Evolutionary conservation across 352 stramenopile genomes (phyloP).

Genomic region (Pythium folliculosum): DNA sequence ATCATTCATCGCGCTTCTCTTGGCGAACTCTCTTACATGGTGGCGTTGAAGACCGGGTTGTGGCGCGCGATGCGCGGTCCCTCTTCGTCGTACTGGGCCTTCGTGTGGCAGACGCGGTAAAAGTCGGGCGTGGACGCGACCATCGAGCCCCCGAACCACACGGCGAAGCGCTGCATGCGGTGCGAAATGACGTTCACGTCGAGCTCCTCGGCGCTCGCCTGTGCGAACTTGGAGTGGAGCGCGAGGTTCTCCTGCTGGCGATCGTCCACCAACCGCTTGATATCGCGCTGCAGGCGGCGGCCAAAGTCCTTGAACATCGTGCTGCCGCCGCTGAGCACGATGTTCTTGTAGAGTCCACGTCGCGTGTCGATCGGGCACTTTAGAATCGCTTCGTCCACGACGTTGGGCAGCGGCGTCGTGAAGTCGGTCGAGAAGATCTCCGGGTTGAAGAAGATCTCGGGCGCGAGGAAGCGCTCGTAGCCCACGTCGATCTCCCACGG

Average conservation of each 20-base stretch:
- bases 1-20: too few relatives aligned
- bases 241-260: constrained; percentile 89
- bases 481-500: constrained; percentile 91
- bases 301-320: constrained; percentile 99
- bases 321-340: constrained; percentile 93
- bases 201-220: constrained; percentile 69
- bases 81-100: constrained; percentile 96
- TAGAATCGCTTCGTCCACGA: constrained; percentile 95
- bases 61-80: constrained; percentile 93
- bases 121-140: constrained; percentile 95
- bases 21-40: constrained; percentile 80
- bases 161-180: constrained; percentile 93
- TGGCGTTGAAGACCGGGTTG: constrained; percentile 94
- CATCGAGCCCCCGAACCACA: constrained; percentile 95
- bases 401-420: constrained; percentile 89
- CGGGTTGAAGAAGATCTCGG: constrained; percentile 97
- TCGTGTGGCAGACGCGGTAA: constrained; percentile 95
- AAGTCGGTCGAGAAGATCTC: constrained; percentile 96
- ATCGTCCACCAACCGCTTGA: constrained; percentile 92
- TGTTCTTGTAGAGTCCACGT: constrained; percentile 95
- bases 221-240: constrained; percentile 68
- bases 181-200: constrained; percentile 96
- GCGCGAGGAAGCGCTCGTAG: constrained; percentile 93
- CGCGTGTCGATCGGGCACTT: constrained; percentile 96
- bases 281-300: constrained; percentile 91